Conservation (phyloP, 495 filamentous ascomycete genomes). For the Penicillium subrubescens region DNA sequence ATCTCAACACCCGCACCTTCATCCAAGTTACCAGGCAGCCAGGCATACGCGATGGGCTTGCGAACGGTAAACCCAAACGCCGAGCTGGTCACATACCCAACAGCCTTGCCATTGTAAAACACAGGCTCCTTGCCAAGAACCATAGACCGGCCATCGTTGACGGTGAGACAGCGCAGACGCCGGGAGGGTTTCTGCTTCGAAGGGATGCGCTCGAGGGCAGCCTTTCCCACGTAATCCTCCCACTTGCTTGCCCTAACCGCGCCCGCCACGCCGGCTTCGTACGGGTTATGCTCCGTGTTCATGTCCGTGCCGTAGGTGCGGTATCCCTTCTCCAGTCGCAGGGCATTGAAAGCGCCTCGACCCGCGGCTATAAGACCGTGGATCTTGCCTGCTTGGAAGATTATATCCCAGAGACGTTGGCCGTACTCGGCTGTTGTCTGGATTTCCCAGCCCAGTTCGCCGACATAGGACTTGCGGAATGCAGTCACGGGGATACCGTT, state of each 20-base stretch:
- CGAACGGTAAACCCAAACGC: constrained; percentile 50
- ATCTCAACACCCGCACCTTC: constrained; percentile 46
- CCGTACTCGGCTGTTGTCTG: constrained; percentile 51
- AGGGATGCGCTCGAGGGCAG: constrained; percentile 31
- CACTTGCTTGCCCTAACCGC: constrained; percentile 39
- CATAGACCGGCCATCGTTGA: constrained; percentile 48
- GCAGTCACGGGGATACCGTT: constrained; percentile 44
- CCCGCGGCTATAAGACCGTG: constrained; percentile 52
- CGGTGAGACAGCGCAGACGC: constrained; percentile 41
- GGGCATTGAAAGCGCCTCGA: constrained; percentile 48
- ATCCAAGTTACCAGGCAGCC: constrained; percentile 37
- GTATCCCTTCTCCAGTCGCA: constrained; percentile 52
- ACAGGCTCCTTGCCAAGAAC: constrained; percentile 56
- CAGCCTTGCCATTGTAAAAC: constrained; percentile 35
- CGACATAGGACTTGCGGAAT: constrained; percentile 50
- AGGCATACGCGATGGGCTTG: constrained; percentile 49
- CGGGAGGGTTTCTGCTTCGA: constrained; percentile 25
- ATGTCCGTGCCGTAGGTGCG: constrained; percentile 47
- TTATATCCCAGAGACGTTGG: constrained; percentile 46
- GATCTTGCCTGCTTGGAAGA: constrained; percentile 46
- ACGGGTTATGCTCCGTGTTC: constrained; percentile 52
- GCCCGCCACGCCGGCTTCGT: constrained; percentile 45
- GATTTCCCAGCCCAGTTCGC: constrained; percentile 55
- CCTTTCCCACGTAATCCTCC: constrained; percentile 43
- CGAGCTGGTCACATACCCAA: constrained; percentile 52